These are phyloP conservation scores for Boletus nobilissimus DNA, from an alignment of 1,284 basidiomycete species.

Conservation along the genomic window DNA sequence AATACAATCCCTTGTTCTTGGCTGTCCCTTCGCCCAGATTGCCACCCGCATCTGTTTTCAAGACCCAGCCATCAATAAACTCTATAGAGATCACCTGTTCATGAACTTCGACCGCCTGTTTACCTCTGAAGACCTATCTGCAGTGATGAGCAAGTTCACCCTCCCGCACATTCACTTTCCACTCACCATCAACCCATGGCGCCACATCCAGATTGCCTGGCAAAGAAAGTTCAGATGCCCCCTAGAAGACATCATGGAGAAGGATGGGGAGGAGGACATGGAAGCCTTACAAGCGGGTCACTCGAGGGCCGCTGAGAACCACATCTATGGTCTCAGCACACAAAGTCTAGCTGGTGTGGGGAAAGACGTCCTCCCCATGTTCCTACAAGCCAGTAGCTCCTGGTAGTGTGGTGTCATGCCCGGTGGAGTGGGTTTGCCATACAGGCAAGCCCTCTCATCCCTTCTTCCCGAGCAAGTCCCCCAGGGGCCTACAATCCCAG, in stretches of 20 bases:
- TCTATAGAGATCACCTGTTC: slow-evolving; percentile 39
- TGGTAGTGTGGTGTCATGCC: too few species aligned
- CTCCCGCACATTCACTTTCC: slow-evolving; percentile 11
- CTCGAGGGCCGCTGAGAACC: slow-evolving; percentile 37
- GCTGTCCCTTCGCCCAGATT: slow-evolving; percentile 41
- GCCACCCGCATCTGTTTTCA: slow-evolving; percentile 22
- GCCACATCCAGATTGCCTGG: slow-evolving; percentile 44
- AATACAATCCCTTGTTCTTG: slow-evolving; percentile 42
- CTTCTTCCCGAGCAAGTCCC: too few species aligned
- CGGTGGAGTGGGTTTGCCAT: too few species aligned
- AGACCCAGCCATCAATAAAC: not conserved
- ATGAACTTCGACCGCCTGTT: slow-evolving; percentile 41
- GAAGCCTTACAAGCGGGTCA: slow-evolving; percentile 44
- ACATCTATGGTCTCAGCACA: slow-evolving; percentile 35
- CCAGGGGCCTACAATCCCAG: too few species aligned
- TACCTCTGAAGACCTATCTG: slow-evolving; percentile 33
- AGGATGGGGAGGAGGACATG: slow-evolving; percentile 20
- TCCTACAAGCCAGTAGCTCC: slow-evolving; percentile 40
- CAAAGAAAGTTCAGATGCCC: slow-evolving; percentile 33
- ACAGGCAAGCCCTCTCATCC: too few species aligned
- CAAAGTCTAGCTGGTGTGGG: slow-evolving; percentile 33
- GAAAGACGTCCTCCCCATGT: slow-evolving; percentile 45
- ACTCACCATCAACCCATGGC: slow-evolving; percentile 36
- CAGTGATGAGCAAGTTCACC: slow-evolving; percentile 16
- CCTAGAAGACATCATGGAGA: slow-evolving; percentile 1